Evolutionary conservation across 1,139 yeast genomes (phyloP).

Genomic region (Debaryomyces nepalensis): DNA sequence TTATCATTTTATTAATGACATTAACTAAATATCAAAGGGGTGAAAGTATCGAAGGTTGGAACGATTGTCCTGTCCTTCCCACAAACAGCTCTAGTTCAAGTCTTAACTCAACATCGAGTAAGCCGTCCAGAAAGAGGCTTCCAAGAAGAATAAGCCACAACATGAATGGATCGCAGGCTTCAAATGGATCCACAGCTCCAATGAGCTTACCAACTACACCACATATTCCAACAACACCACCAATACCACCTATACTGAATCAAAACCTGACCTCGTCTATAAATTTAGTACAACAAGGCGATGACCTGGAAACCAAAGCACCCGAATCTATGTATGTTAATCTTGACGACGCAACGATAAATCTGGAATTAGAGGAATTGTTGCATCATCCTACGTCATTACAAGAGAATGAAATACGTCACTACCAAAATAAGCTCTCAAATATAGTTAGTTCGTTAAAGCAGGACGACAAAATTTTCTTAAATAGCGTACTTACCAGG

Average conservation of each 20-base stretch:
- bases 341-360: conserved; percentile 8
- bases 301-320: too few species aligned
- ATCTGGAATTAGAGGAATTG: conserved; percentile 1
- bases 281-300: too few species aligned
- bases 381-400: conserved; percentile 7
- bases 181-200: not conserved
- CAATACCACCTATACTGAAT: conserved; percentile 4
- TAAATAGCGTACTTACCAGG: conserved; percentile 18
- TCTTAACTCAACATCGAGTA: conserved; percentile 8
- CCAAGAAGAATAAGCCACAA: conserved; percentile 16
- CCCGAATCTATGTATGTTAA: not conserved
- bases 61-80: conserved; percentile 43
- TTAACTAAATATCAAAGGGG: conserved; percentile 46
- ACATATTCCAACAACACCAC: too few species aligned
- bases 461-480: conserved; percentile 23
- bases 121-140: conserved; percentile 15
- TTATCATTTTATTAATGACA: conserved; percentile 26
- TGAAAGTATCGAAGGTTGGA: conserved; percentile 51
- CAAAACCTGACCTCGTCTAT: conserved; percentile 8
- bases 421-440: conserved; percentile 5
- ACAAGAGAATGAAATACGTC: conserved; percentile 7
- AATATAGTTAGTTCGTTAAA: not conserved
- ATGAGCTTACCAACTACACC: conserved; percentile 6
- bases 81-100: conserved; percentile 12
- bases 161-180: conserved; percentile 6